Conservation (phyloP, 257 asterid species). For the Nemophila menziesii region DNA sequence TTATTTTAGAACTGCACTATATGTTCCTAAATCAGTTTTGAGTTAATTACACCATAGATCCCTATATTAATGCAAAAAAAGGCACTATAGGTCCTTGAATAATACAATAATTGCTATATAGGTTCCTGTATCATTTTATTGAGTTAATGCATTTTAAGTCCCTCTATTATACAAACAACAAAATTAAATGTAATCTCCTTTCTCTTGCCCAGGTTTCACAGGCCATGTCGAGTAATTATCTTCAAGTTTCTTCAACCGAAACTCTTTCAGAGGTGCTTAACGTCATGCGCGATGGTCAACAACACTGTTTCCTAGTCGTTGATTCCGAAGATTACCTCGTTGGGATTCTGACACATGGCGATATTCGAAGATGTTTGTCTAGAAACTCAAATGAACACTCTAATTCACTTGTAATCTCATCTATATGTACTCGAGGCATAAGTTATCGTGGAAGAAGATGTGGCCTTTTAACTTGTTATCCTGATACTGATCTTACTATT, state of each 20-base stretch:
- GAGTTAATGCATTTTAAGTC: too few relatives aligned
- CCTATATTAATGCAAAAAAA: too few relatives aligned
- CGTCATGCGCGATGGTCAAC: slow-evolving; percentile 62
- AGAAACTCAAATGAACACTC: slow-evolving; percentile 37
- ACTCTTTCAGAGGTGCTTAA: slow-evolving; percentile 60
- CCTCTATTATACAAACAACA: too few relatives aligned
- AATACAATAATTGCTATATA: too few relatives aligned
- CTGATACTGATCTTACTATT: slow-evolving; percentile 74
- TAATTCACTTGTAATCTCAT: slow-evolving; percentile 46
- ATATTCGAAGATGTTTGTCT: slow-evolving; percentile 44
- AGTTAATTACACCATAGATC: too few relatives aligned
- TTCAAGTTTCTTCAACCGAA: slow-evolving; percentile 48
- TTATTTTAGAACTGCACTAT: too few relatives aligned
- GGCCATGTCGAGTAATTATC: slow-evolving; percentile 60
- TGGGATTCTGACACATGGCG: slow-evolving; percentile 84
- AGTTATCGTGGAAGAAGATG: slow-evolving; percentile 58
- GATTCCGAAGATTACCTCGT: slow-evolving; percentile 60
- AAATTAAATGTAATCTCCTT: slow-evolving; percentile 9
- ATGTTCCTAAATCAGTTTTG: too few relatives aligned
- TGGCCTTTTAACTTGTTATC: slow-evolving; percentile 72
- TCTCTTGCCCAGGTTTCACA: slow-evolving; percentile 58
- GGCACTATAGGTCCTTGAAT: too few relatives aligned
- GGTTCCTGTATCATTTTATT: too few relatives aligned
- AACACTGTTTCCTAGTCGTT: slow-evolving; percentile 58
- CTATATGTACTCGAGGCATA: slow-evolving; percentile 73